Percentiles rank a stretch among this genome's conserved stretches.
Conservation (phyloP, 2,329 filamentous ascomycete genomes). For the Mollisia scopiformis region DNA sequence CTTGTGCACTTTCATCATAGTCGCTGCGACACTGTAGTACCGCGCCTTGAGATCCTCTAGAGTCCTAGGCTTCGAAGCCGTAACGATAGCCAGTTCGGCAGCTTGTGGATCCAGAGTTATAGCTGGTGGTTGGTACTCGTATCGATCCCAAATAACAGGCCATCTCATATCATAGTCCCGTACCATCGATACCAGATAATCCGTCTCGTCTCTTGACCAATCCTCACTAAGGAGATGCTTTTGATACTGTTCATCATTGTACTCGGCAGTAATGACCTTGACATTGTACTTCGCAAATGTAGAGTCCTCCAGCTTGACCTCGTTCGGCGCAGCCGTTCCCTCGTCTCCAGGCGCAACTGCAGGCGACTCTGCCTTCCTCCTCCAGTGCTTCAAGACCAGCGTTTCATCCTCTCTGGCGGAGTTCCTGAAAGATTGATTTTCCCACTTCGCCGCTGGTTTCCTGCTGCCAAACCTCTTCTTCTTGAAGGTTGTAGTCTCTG, state of each 20-base stretch:
- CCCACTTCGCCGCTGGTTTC: conserved; percentile 65
- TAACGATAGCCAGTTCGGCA: conserved; percentile 54
- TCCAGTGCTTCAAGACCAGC: conserved; percentile 80
- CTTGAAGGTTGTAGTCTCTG: conserved; percentile 61
- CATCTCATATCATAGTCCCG: conserved; percentile 85
- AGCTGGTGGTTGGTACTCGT: conserved; percentile 67
- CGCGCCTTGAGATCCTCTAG: conserved; percentile 91
- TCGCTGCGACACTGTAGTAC: conserved; percentile 85
- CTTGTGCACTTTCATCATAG: conserved; percentile 79
- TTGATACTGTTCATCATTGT: conserved; percentile 86
- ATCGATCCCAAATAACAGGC: conserved; percentile 90
- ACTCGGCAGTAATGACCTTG: conserved; percentile 74
- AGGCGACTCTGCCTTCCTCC: conserved; percentile 59
- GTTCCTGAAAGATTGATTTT: conserved; percentile 73
- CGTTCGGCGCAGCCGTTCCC: conserved; percentile 42
- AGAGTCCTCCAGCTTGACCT: conserved; percentile 55
- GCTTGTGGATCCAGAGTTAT: conserved; percentile 46
- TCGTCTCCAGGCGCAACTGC: conserved; percentile 40
- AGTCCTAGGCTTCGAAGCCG: conserved; percentile 57
- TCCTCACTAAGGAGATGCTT: conserved; percentile 71
- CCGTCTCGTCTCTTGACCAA: conserved; percentile 93
- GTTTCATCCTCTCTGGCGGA: conserved; percentile 69
- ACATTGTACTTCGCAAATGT: conserved; percentile 88
- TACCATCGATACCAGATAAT: conserved; percentile 79
- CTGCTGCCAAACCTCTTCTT: conserved; percentile 57